A percentile compares a stretch with the other conserved stretches of the same genome.
These are phyloP conservation scores for Hirschfeldia incana DNA, from an alignment of 345 rosid genomes.

Conservation along the genomic window DNA sequence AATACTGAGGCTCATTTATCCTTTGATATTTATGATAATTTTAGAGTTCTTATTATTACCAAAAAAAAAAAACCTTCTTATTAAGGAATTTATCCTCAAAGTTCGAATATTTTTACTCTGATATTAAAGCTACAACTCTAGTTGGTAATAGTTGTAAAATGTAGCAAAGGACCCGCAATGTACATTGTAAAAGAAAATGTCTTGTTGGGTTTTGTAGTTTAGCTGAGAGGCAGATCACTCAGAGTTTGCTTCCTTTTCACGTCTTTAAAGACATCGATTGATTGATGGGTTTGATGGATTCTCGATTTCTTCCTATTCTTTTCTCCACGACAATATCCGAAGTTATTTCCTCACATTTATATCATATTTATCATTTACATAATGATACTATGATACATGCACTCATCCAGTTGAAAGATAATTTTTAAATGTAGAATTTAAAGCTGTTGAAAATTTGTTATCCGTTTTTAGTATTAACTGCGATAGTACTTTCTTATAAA, in stretches of 20 bases:
- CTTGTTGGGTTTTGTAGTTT: constrained; percentile 33
- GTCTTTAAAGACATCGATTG: constrained; percentile 48
- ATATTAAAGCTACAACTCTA: background rate
- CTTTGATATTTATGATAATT: background rate
- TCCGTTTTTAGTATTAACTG: background rate
- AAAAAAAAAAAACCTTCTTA: too few species aligned
- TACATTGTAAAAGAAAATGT: constrained; percentile 21
- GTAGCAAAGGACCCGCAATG: constrained; percentile 33
- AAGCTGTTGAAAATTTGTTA: background rate
- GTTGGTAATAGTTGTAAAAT: background rate
- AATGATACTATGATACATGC: background rate
- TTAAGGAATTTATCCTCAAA: background rate
- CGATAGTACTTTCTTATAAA: background rate
- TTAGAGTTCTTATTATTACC: too few species aligned
- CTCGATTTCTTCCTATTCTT: constrained; percentile 41
- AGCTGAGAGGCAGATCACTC: constrained; percentile 30
- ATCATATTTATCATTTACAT: background rate
- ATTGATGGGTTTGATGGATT: constrained; percentile 47
- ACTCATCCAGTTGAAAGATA: background rate
- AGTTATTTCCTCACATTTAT: background rate
- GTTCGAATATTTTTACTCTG: background rate
- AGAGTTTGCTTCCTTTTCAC: constrained; percentile 63
- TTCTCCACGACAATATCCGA: constrained; percentile 22
- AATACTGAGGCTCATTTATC: background rate
- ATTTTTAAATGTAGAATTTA: background rate